These are phyloP conservation scores for Uronychia setigera DNA, from an alignment of 73 alveolate genomes.

Conservation along the genomic window DNA sequence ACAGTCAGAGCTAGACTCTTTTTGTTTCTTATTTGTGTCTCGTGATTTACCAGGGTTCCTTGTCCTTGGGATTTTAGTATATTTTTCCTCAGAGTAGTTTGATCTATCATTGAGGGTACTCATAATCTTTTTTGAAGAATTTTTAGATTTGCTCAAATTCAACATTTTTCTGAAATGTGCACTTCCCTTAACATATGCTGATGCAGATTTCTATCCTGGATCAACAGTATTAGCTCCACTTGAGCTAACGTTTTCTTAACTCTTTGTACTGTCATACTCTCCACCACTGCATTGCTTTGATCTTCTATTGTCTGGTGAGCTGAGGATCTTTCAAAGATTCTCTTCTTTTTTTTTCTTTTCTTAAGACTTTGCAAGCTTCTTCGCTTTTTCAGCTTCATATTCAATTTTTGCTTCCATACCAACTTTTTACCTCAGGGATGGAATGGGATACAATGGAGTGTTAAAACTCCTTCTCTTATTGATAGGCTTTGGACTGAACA, in stretches of 20 bases:
- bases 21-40: background rate
- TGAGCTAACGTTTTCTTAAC: background rate
- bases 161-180: background rate
- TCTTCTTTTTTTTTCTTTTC: background rate
- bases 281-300: background rate
- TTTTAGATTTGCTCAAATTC: background rate
- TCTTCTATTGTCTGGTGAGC: background rate
- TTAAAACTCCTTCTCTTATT: constrained; percentile 2
- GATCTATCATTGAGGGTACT: background rate
- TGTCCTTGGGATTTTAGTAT: background rate
- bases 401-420: background rate
- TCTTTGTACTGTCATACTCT: background rate
- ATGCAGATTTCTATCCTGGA: no score
- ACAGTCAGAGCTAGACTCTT: background rate
- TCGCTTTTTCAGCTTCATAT: background rate
- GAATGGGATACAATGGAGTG: constrained; percentile 6
- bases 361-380: background rate
- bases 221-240: no score
- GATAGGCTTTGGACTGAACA: constrained; percentile 3
- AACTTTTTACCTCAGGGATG: background rate
- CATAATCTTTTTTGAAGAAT: background rate
- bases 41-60: background rate
- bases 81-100: background rate
- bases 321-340: background rate
- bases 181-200: background rate